phyloP scores from a whole-genome alignment of 225 moss, liverwort and hornwort genomes.

The Thuidium tamariscinum region DNA sequence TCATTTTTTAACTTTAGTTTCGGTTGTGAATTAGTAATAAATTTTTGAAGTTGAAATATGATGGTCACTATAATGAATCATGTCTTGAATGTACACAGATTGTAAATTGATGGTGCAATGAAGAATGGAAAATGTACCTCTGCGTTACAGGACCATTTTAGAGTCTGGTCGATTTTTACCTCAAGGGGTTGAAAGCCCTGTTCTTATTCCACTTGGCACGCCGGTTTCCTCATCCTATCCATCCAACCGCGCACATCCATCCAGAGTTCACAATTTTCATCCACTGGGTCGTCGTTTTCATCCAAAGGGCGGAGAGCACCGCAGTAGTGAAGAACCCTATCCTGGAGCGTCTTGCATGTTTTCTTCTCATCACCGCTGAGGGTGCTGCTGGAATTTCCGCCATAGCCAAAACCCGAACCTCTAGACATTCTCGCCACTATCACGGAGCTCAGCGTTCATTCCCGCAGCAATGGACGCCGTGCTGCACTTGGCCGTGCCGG shows the following conservation, averaged over 20 bases:
- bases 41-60: not conserved
- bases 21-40: not conserved
- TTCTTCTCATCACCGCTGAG: not conserved
- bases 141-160: not conserved
- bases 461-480: constrained; percentile 21
- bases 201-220: not conserved
- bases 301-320: not conserved
- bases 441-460: not conserved
- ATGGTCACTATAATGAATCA: not conserved
- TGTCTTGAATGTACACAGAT: fast-evolving
- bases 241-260: not conserved
- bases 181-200: not conserved
- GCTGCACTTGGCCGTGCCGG: constrained; percentile 17
- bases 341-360: not conserved
- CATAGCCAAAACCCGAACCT: not conserved
- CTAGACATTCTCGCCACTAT: not conserved
- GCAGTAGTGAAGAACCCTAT: not conserved
- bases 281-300: not conserved
- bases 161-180: not conserved
- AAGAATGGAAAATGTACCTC: not conserved
- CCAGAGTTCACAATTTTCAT: not conserved
- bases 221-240: not conserved
- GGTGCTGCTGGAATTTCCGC: not conserved
- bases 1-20: too few species aligned
- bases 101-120: not conserved